Evolutionary conservation across 2,329 filamentous ascomycete genomes (phyloP).

Genomic region (Epichloe amarillans): DNA sequence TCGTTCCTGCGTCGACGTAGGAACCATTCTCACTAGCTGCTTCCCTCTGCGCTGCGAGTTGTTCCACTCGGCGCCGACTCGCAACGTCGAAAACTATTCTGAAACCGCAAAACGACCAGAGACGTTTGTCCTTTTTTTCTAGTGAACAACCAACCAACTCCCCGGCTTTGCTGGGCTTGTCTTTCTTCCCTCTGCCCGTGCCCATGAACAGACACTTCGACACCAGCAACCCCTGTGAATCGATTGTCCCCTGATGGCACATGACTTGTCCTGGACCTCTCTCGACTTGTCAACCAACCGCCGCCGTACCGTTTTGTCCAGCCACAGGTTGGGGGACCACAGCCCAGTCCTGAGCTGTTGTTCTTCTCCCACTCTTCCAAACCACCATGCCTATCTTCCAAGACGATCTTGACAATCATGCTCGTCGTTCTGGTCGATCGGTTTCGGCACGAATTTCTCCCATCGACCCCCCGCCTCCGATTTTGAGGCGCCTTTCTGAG

Average conservation of each 20-base stretch:
- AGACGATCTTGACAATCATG: slow-evolving; percentile 30
- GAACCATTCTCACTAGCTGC: background rate
- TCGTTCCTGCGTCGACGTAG: background rate
- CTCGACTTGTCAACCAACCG: background rate
- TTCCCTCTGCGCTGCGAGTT: background rate
- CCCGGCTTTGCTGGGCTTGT: background rate
- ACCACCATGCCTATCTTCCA: slow-evolving; percentile 45
- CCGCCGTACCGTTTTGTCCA: slow-evolving; percentile 6
- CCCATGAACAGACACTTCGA: background rate
- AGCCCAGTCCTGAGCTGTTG: slow-evolving; percentile 18
- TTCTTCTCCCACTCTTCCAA: slow-evolving; percentile 13
- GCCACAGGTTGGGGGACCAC: slow-evolving; percentile 8
- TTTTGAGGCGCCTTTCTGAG: slow-evolving; percentile 32
- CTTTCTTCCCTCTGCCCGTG: background rate
- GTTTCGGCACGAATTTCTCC: slow-evolving; percentile 10
- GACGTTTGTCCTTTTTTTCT: background rate
- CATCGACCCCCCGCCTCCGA: slow-evolving; percentile 8
- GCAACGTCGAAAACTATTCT: background rate
- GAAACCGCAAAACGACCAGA: background rate
- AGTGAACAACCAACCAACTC: background rate
- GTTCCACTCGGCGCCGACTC: background rate
- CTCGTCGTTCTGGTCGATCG: slow-evolving; percentile 13
- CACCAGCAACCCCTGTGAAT: background rate
- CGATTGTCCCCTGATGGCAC: background rate
- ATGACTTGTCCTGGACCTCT: background rate